Evolutionary conservation across 805 yeast genomes (phyloP).

Genomic region (Kluyveromyces siamensis): DNA sequence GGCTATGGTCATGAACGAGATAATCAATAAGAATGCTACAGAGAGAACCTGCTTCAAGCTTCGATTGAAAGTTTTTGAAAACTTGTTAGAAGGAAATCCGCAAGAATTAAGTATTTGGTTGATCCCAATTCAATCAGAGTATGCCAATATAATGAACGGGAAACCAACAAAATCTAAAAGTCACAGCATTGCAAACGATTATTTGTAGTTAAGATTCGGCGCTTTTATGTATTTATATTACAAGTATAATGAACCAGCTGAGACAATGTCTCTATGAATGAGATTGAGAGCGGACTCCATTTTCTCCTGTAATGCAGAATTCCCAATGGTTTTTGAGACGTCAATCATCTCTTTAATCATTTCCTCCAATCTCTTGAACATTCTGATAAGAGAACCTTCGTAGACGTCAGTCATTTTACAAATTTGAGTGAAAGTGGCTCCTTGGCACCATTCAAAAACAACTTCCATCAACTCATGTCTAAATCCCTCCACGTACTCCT

Average conservation of each 20-base stretch:
- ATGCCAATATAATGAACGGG: constrained; percentile 6
- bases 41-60: constrained; percentile 20
- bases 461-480: constrained; percentile 95
- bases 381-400: constrained; percentile 91
- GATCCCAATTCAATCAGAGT: constrained; percentile 15
- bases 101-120: constrained; percentile 18
- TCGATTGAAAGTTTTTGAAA: constrained; percentile 16
- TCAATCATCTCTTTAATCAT: constrained; percentile 79
- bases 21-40: constrained; percentile 12
- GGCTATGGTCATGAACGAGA: constrained; percentile 21
- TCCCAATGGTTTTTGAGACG: constrained; percentile 94
- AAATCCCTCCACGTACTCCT: constrained; percentile 86
- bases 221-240: constrained; percentile 6
- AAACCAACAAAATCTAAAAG: not conserved
- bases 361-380: constrained; percentile 92
- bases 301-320: constrained; percentile 72
- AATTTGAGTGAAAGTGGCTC: constrained; percentile 91
- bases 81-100: constrained; percentile 12
- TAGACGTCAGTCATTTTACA: constrained; percentile 98
- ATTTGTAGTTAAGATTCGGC: not conserved
- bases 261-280: constrained; percentile 91
- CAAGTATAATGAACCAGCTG: constrained; percentile 88
- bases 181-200: not conserved
- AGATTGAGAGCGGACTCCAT: constrained; percentile 80
- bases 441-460: constrained; percentile 93